Conservation (phyloP, 352 stramenopile genomes). For the Pythium aquatile region DNA sequence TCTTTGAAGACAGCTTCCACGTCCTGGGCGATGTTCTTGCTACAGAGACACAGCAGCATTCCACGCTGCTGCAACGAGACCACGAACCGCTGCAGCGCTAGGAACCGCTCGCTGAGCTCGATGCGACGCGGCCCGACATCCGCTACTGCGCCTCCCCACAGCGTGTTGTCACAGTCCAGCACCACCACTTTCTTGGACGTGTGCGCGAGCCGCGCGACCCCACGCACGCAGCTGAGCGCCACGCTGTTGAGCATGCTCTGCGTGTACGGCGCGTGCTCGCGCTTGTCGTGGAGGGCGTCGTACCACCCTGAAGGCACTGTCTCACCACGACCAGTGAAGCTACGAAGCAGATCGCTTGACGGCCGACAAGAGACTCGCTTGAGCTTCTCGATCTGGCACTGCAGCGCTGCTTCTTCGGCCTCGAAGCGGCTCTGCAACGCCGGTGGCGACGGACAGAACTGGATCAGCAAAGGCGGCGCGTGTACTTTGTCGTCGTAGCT, state of each 20-base stretch:
- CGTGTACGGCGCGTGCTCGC: slow-evolving; percentile 67
- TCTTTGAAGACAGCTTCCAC: slow-evolving; percentile 46
- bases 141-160: slow-evolving; percentile 65
- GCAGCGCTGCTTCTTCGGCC: slow-evolving; percentile 19
- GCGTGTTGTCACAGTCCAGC: slow-evolving; percentile 76
- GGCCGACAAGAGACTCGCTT: slow-evolving; percentile 30
- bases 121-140: slow-evolving; percentile 47
- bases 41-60: slow-evolving; percentile 62
- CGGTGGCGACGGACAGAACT: slow-evolving; percentile 28
- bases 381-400: slow-evolving; percentile 23
- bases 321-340: not conserved
- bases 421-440: slow-evolving; percentile 17
- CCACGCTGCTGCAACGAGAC: slow-evolving; percentile 43
- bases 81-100: slow-evolving; percentile 61
- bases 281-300: slow-evolving; percentile 45
- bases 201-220: slow-evolving; percentile 44
- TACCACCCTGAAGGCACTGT: slow-evolving; percentile 32
- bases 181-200: slow-evolving; percentile 66
- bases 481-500: slow-evolving; percentile 1
- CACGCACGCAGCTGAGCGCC: slow-evolving; percentile 40
- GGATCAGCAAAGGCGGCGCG: slow-evolving; percentile 18
- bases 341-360: slow-evolving; percentile 28
- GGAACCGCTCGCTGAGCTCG: slow-evolving; percentile 38
- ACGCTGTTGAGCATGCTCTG: slow-evolving; percentile 56
- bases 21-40: slow-evolving; percentile 64